Evolutionary conservation across 2,329 filamentous ascomycete genomes (phyloP), one percentile per base, ranked within the genome.

Genomic region (Fusarium floridanum): DNA sequence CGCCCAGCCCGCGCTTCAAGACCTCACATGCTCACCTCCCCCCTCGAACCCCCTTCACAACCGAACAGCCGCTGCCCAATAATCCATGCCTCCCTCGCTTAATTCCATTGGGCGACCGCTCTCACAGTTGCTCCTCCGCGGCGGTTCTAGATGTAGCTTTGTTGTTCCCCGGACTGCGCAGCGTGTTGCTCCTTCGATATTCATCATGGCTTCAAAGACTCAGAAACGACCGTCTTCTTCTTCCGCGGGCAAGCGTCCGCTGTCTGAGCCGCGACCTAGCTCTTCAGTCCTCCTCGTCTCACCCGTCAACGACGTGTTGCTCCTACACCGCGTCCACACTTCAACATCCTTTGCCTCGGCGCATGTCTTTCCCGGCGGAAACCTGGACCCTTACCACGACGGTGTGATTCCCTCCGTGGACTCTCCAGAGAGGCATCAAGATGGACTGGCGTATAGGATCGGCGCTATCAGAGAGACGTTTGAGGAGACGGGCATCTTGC

Each of bases 311-410:
- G 91, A 98, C 81, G 91, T 98, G 56, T 89, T 99, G 1, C 90
- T 98, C 20, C 90, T 98, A 10, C 95, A 95, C 82, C 92, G 97
- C 72, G 94, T 97, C 4, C 89, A 92, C 74, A 95, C 93, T 1
- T 97, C 94, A 0, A 91, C 90, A 1, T 93, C 95, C 4, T 98
- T 98, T 80, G 90, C 96, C 5, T 96, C 94, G 0, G 97, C 96
- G 0, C 95, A 98, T 80, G 97, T 99, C 70, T 99, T 99, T 76
- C 96, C 97, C 0, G 97, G 97, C 37, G 97, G 97, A 7, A 95
- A 95, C 78, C 88, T 98, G 24, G 93, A 95, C 14, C 83, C 89
- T 0, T 89, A 89, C 22, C 94, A 98, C 78, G 96, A 98, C 77
- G 95, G 94, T 4, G 75, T 75, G 0, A 81, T 90, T 2, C 87